Evolutionary conservation across 805 yeast genomes (phyloP).

Genomic region (Sugiyamaella lignohabitans): DNA sequence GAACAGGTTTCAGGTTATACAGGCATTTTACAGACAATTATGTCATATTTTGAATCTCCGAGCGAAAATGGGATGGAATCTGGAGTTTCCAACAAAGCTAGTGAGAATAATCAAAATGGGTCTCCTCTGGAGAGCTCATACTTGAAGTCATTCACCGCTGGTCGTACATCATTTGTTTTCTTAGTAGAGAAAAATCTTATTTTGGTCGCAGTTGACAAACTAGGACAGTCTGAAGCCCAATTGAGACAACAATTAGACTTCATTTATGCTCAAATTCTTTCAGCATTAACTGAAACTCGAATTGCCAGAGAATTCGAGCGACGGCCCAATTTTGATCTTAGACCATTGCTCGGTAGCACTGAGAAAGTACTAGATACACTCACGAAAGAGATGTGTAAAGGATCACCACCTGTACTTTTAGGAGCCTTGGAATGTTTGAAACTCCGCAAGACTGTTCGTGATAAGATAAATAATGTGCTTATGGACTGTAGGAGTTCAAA

Average conservation of each 20-base stretch:
- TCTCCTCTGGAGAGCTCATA: conserved; percentile 6
- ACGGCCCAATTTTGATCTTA: conserved; percentile 73
- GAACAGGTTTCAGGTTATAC: conserved; percentile 60
- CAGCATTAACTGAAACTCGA: conserved; percentile 77
- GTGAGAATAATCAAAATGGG: background rate
- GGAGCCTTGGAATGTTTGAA: conserved; percentile 62
- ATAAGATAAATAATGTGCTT: conserved; percentile 50
- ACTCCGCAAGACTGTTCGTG: conserved; percentile 52
- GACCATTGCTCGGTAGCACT: conserved; percentile 66
- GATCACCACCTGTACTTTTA: conserved; percentile 53
- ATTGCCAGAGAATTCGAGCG: conserved; percentile 60
- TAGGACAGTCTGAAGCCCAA: conserved; percentile 34
- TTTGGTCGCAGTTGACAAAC: conserved; percentile 53
- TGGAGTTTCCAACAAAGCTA: conserved; percentile 22
- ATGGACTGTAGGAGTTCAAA: conserved; percentile 45
- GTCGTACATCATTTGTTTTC: conserved; percentile 49
- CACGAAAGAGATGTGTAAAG: conserved; percentile 44
- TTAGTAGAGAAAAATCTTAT: conserved; percentile 62
- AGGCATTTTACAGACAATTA: conserved; percentile 75
- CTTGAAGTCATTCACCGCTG: conserved; percentile 43
- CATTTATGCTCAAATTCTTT: conserved; percentile 68
- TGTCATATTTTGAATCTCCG: conserved; percentile 53
- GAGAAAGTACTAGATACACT: conserved; percentile 69
- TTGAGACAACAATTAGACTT: conserved; percentile 60
- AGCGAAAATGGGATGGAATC: conserved; percentile 10